Conservation (phyloP, 495 filamentous ascomycete species). For the Pyrenula aspistea region DNA sequence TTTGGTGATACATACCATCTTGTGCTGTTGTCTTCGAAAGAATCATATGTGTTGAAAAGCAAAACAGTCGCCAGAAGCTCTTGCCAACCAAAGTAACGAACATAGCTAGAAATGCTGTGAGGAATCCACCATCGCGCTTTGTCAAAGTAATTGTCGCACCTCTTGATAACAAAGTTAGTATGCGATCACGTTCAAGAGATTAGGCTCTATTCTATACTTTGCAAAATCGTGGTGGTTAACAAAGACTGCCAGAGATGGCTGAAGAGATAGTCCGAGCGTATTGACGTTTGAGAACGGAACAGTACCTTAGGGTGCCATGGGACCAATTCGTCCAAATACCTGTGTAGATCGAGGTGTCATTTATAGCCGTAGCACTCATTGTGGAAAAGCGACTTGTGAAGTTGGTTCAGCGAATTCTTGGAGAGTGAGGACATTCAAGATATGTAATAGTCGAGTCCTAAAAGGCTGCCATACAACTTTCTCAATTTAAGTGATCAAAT, state of each 20-base stretch:
- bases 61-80: constrained; percentile 9
- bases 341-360: constrained; percentile 3
- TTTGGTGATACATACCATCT: constrained; percentile 1
- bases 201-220: neutral
- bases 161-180: neutral
- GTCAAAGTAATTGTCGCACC: constrained; percentile 8
- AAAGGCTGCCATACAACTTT: neutral
- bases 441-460: neutral
- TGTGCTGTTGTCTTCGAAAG: constrained; percentile 1
- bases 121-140: constrained; percentile 1
- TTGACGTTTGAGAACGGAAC: neutral
- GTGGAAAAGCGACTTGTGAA: neutral
- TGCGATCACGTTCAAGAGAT: neutral
- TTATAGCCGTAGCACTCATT: neutral
- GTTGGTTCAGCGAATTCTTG: neutral
- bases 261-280: neutral
- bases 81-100: constrained; percentile 6
- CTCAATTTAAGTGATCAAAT: neutral
- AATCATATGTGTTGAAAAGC: neutral
- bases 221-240: neutral
- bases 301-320: constrained; percentile 4
- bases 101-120: constrained; percentile 12
- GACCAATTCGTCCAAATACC: constrained; percentile 14
- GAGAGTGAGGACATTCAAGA: neutral
- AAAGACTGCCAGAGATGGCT: neutral